Evolutionary conservation across 2,329 filamentous ascomycete genomes (phyloP), one percentile per base, ranked within the genome.

Genomic region (Zopfia rhizophila): DNA sequence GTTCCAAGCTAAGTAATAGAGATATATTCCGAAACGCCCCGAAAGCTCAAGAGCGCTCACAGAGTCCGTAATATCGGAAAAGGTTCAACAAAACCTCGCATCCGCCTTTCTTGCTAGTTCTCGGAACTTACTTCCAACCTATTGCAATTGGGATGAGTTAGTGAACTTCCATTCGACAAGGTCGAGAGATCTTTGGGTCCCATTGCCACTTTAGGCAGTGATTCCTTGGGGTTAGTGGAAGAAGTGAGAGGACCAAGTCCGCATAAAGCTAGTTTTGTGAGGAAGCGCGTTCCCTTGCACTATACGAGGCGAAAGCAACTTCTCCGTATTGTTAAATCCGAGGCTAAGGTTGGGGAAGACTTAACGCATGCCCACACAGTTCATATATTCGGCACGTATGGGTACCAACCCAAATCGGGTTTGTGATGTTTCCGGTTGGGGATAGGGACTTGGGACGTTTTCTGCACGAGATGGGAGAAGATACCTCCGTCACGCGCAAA

Each of bases 361-460:
- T 18, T 48, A 7, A 17, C 11, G n/a, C 45, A 48, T 36, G 23
- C 22, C n/a, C 45, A 48, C 25, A 48, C 42, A 29, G 32, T 42
- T 12, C 37, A 48, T 14, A 41, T 48, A 14, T 29, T 42, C 14
- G 45, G 27, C 12, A 37, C 36, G 3, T 48, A 48, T 19, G 37
- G 36, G 21, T 23, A 42, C n/a, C 14, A 11, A 3, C 24, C 37
- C 3, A 21, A 41, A 14, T 17, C 31, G 3, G 32, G 38, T 14
- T 14, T 17, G 30, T 49, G 13, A 49, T 49, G 35, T 31, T 27
- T 14, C 33, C 45, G n/a, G 45, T 45, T 14, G 45, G 39, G 7
- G 33, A 49, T 7, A 13, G 28, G 13, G 45, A 49, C 32, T 22
- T 49, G 3, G 19, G 22, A n/a, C n/a, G 24, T 3, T 49, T 44